A percentile compares a stretch with the other conserved stretches of the same genome.
These are phyloP conservation scores for Colletotrichum abscissum DNA, from an alignment of 2,329 filamentous ascomycete genomes.

Conservation along the genomic window DNA sequence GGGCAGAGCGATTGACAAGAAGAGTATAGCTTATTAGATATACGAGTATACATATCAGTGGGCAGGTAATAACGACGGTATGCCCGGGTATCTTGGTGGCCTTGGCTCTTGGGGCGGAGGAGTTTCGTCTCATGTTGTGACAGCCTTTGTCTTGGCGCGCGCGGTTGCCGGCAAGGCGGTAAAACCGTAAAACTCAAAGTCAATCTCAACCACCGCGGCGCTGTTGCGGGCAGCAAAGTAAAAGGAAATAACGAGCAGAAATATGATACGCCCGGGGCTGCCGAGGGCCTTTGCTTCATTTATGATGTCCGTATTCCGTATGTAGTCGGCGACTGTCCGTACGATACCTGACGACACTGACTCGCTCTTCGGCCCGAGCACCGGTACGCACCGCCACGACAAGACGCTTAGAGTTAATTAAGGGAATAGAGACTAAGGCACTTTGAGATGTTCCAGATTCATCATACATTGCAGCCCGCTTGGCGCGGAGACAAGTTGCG, in stretches of 20 bases:
- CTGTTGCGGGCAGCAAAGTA: not conserved
- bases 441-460: not conserved
- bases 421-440: not conserved
- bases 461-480: not conserved
- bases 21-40: not conserved
- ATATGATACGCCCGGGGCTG: too few species aligned
- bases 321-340: not conserved
- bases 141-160: not conserved
- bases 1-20: not conserved
- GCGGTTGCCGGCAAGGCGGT: not conserved
- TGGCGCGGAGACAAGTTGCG: not conserved
- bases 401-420: not conserved
- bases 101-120: not conserved
- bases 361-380: not conserved
- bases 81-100: not conserved
- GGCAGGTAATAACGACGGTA: not conserved
- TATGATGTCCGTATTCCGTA: not conserved
- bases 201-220: too few species aligned
- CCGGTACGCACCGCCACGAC: not conserved
- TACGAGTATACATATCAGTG: not conserved
- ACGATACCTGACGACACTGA: not conserved
- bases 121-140: not conserved
- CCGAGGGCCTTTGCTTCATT: not conserved
- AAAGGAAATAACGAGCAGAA: not conserved
- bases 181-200: too few species aligned